These are phyloP conservation scores for Mercurialis annua DNA, from an alignment of 345 rosid genomes.

Conservation along the genomic window DNA sequence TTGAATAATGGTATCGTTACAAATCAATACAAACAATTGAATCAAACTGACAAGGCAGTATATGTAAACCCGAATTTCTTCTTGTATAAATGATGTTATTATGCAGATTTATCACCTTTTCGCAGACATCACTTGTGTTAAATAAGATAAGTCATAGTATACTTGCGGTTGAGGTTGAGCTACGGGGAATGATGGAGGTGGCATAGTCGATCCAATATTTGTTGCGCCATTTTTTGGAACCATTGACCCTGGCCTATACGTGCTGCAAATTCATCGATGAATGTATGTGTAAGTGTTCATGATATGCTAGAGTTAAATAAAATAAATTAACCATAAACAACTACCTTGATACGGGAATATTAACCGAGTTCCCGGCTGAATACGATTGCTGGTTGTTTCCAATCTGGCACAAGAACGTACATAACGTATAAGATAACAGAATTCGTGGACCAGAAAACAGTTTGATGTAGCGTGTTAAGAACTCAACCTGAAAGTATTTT, in stretches of 20 bases:
- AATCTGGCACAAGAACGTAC: slow-evolving; percentile 30
- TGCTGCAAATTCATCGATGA: slow-evolving; percentile 26
- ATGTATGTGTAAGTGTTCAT: neutral
- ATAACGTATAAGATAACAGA: slow-evolving; percentile 10
- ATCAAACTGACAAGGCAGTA: neutral
- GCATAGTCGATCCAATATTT: slow-evolving; percentile 16
- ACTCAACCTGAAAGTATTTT: slow-evolving; percentile 38
- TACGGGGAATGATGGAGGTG: slow-evolving; percentile 19
- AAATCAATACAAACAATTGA: slow-evolving; percentile 14
- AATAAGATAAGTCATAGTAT: slow-evolving; percentile 45
- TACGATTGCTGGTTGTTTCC: slow-evolving; percentile 31
- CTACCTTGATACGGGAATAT: slow-evolving; percentile 40
- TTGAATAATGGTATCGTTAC: neutral
- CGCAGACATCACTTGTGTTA: slow-evolving; percentile 44
- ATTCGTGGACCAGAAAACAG: slow-evolving; percentile 4
- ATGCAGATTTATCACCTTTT: slow-evolving; percentile 23
- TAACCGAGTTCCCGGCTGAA: slow-evolving; percentile 30
- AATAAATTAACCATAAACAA: neutral
- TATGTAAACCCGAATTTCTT: neutral
- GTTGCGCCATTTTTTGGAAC: slow-evolving; percentile 29
- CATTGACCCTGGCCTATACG: slow-evolving; percentile 19
- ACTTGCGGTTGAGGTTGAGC: slow-evolving; percentile 35
- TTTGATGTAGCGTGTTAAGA: neutral
- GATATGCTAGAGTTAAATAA: neutral
- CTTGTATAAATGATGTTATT: neutral